phyloP scores from a whole-genome alignment of 768 basidiomycete genomes.

The Mycena haematopus region DNA sequence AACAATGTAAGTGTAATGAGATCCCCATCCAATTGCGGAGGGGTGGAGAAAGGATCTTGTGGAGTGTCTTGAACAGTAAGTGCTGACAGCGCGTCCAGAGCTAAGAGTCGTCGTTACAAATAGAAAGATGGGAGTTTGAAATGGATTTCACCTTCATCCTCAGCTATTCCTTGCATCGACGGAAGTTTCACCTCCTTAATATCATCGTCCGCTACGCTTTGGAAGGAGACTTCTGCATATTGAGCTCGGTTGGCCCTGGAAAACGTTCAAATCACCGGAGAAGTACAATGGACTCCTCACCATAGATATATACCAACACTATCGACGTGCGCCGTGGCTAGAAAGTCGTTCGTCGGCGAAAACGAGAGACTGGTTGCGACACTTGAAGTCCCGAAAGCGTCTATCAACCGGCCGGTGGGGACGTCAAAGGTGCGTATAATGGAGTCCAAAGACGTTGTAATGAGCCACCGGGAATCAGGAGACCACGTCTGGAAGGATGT shows the following conservation, averaged over 20 bases:
- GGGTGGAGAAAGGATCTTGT: conserved; percentile 78
- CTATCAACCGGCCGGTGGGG: conserved; percentile 90
- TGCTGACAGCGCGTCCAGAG: conserved; percentile 73
- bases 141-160: conserved; percentile 72
- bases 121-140: background rate
- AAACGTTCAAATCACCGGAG: conserved; percentile 12
- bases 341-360: conserved; percentile 94
- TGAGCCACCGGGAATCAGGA: conserved; percentile 92
- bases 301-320: conserved; percentile 96
- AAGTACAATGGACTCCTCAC: conserved; percentile 44
- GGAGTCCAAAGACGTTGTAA: conserved; percentile 88
- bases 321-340: conserved; percentile 94
- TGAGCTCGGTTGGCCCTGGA: conserved; percentile 94
- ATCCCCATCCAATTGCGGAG: conserved; percentile 87
- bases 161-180: conserved; percentile 80
- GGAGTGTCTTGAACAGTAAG: conserved; percentile 66
- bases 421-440: conserved; percentile 95
- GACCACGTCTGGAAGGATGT: conserved; percentile 77
- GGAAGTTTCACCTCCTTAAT: conserved; percentile 76
- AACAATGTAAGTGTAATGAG: conserved; percentile 93
- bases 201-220: conserved; percentile 79
- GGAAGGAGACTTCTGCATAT: conserved; percentile 84
- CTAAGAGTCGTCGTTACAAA: conserved; percentile 42
- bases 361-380: conserved; percentile 91
- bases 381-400: conserved; percentile 87